Evolutionary conservation across 2,329 filamentous ascomycete genomes (phyloP).

Genomic region (Alternaria panax): DNA sequence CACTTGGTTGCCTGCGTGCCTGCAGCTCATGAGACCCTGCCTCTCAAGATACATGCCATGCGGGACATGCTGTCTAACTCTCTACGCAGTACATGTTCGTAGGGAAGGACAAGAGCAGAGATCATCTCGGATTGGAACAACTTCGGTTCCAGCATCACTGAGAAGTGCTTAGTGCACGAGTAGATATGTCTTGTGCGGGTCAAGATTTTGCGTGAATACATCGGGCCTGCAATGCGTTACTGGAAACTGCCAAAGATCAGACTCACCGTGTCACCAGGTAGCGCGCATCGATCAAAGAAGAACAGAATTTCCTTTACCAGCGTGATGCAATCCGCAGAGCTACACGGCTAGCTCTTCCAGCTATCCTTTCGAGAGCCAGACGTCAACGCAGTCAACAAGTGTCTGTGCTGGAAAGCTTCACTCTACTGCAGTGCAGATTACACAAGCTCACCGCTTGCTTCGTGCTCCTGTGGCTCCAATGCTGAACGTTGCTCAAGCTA

Average conservation of each 20-base stretch:
- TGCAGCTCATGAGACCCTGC: constrained; percentile 46
- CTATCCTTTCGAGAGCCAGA: neutral
- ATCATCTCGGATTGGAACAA: neutral
- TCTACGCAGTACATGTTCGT: neutral
- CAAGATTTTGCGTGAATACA: too few species aligned
- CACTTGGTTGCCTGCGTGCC: constrained; percentile 41
- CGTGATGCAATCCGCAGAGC: neutral
- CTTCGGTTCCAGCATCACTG: neutral
- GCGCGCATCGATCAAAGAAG: neutral
- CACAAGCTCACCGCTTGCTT: constrained; percentile 38
- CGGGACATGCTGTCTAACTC: neutral
- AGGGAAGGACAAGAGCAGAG: neutral
- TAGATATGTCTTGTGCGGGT: too few species aligned
- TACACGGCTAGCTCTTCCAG: neutral
- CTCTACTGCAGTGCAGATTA: constrained; percentile 12
- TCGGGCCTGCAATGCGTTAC: too few species aligned
- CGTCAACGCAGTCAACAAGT: neutral
- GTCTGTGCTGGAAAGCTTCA: neutral
- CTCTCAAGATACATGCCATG: constrained; percentile 26
- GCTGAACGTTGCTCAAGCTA: constrained; percentile 28
- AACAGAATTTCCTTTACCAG: neutral
- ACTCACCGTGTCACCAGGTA: neutral
- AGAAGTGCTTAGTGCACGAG: too few species aligned
- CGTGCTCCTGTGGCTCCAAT: constrained; percentile 20
- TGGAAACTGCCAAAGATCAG: neutral